Evolutionary conservation across 768 basidiomycete species (phyloP), one percentile per base, ranked within the genome.

Genomic region (Boletus eberwhitei): DNA sequence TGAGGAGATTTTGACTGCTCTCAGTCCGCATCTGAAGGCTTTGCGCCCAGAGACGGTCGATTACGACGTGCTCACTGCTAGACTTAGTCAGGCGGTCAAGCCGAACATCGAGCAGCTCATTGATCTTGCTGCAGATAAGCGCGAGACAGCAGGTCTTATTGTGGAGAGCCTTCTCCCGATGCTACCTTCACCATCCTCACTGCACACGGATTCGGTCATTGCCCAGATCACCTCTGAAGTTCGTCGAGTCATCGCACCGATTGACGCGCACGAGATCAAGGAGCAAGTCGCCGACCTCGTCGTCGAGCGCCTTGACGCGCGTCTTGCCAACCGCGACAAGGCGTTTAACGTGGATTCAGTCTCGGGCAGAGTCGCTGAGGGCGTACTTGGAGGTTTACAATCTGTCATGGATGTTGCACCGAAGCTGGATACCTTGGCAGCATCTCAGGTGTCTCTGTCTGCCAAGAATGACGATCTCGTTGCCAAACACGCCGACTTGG

Each of bases 281-380:
- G 91, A 93, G 64, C 88, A 90, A 63, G 90, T 93, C 0, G 88
- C 91, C 2, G 91, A 92, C 65, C 80, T 93, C 29, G 91, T 93
- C 2, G 88, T 93, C 8, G 91, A 91, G 66, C 83, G 91, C 26
- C 77, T 93, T 12, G 88, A 92, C 62, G 87, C 90, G 12, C 83
- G 90, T 19, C 77, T 93, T 45, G 81, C 88, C 36, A 85, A 90
- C 26, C 80, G 90, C 9, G 90, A 93, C 68, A 84, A 86, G 64
- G 68, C 79, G 7, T 80, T 87, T 62, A 87, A 82, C 61, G 71
- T 83, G 17, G 87, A 90, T 37, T 70, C 72, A 4, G 68, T 90
- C 42, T 75, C 81, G 1, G 66, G 70, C 26, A 86, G 76, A 59
- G 77, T 92, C 7, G 69, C 74, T 2, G 84, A 88, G 45, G 72